Conservation (phyloP, 208 protist genomes). For the Tritrichomonas foetus region DNA sequence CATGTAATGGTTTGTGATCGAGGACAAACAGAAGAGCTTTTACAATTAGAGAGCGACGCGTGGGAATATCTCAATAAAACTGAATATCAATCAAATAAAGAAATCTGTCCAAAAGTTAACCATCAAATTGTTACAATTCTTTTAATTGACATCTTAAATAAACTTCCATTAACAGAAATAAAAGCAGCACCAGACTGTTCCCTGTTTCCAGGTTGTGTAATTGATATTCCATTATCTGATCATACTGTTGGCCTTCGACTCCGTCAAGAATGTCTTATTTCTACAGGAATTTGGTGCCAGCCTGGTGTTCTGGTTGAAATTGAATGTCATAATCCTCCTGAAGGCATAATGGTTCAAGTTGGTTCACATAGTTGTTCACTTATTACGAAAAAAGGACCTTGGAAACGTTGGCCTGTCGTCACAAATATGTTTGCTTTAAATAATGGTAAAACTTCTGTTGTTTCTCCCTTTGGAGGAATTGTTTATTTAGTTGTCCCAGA, state of each 20-base stretch:
- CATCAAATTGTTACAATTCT: background rate
- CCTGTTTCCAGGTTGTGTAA: background rate
- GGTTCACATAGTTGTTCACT: background rate
- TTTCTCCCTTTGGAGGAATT: background rate
- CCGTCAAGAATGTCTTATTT: background rate
- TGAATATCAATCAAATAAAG: background rate
- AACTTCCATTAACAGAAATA: background rate
- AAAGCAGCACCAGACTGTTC: background rate
- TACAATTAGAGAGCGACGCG: background rate
- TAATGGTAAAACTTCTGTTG: background rate
- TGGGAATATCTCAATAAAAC: background rate
- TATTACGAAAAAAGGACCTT: background rate
- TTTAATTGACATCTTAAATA: background rate
- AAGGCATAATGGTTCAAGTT: background rate
- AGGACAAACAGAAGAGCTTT: background rate
- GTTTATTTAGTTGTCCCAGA: background rate
- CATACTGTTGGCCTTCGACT: background rate
- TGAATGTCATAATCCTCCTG: too few species aligned
- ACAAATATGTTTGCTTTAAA: background rate
- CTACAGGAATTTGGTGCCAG: background rate
- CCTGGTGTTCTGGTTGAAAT: background rate
- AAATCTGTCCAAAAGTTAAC: background rate
- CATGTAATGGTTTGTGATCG: background rate
- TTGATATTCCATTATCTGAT: background rate
- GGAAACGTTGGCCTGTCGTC: background rate